phyloP scores from a whole-genome alignment of 768 basidiomycete genomes.

The Stropharia rugosoannulata region DNA sequence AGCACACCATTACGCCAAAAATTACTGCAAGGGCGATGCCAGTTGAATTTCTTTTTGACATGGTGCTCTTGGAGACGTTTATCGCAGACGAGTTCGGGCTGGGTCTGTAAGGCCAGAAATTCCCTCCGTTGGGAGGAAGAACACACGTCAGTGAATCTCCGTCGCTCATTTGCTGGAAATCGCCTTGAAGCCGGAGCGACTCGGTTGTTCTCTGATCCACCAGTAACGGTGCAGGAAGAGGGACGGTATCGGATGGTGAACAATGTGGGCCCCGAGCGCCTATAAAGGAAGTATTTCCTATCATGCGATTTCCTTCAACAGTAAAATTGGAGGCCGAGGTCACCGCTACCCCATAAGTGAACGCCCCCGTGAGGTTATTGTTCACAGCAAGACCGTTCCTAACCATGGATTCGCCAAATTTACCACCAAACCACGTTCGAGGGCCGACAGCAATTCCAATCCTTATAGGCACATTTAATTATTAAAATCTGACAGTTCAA shows the following conservation, averaged over 20 bases:
- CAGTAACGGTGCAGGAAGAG: slow-evolving; percentile 59
- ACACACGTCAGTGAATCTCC: slow-evolving; percentile 66
- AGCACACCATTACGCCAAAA: slow-evolving; percentile 41
- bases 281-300: slow-evolving; percentile 76
- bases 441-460: slow-evolving; percentile 83
- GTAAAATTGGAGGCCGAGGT: slow-evolving; percentile 66
- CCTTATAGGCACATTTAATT: slow-evolving; percentile 30
- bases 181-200: slow-evolving; percentile 44
- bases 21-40: slow-evolving; percentile 51
- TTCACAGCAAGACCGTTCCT: slow-evolving; percentile 51
- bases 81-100: slow-evolving; percentile 37
- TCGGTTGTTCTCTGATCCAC: slow-evolving; percentile 43
- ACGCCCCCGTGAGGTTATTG: slow-evolving; percentile 65
- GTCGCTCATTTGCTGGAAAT: slow-evolving; percentile 51
- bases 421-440: slow-evolving; percentile 69
- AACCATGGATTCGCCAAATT: slow-evolving; percentile 50
- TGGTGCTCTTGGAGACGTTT: neutral
- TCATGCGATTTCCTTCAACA: slow-evolving; percentile 55
- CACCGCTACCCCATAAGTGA: slow-evolving; percentile 72
- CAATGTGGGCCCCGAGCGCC: slow-evolving; percentile 70
- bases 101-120: slow-evolving; percentile 71
- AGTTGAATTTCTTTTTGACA: slow-evolving; percentile 1
- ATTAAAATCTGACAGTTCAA: neutral
- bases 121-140: slow-evolving; percentile 61
- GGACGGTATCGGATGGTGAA: slow-evolving; percentile 44